A percentile compares a stretch with the other conserved stretches of the same genome.
phyloP scores from a whole-genome alignment of 139 green algal genomes.

The Pleodorina starrii region DNA sequence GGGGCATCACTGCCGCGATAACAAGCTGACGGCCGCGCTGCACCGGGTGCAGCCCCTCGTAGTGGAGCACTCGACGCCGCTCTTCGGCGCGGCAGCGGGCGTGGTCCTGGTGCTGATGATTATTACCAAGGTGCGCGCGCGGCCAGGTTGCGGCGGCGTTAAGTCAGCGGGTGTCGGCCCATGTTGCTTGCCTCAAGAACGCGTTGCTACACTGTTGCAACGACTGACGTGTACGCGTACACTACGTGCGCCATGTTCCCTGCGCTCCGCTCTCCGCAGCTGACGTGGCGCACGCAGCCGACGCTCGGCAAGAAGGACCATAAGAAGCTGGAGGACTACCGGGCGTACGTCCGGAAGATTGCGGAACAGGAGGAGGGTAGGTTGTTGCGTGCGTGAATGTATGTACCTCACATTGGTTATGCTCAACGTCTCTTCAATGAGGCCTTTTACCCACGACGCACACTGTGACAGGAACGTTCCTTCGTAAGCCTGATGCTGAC shows the following conservation, averaged over 20 bases:
- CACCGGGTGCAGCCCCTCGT: slow-evolving; percentile 25
- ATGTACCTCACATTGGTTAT: too few relatives aligned
- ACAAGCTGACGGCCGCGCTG: not conserved
- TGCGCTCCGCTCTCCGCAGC: not conserved
- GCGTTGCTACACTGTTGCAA: too few relatives aligned
- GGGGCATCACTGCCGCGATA: not conserved
- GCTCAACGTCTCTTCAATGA: too few relatives aligned
- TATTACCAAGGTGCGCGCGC: slow-evolving; percentile 1
- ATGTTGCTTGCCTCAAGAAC: too few relatives aligned
- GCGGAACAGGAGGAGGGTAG: slow-evolving; percentile 48
- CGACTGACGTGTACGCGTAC: too few relatives aligned
- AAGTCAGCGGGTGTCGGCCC: too few relatives aligned
- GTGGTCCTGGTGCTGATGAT: slow-evolving; percentile 38
- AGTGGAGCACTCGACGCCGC: not conserved
- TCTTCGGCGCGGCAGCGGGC: slow-evolving; percentile 17
- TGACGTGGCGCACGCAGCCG: slow-evolving; percentile 49
- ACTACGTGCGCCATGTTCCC: not conserved
- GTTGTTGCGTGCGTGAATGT: not conserved
- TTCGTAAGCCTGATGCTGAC: too few relatives aligned
- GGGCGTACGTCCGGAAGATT: slow-evolving; percentile 36
- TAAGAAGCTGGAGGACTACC: slow-evolving; percentile 55
- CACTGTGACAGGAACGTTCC: too few relatives aligned
- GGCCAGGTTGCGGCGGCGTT: not conserved
- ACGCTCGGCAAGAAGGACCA: slow-evolving; percentile 56
- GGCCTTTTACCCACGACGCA: too few relatives aligned